Evolutionary conservation across 2,329 filamentous ascomycete genomes (phyloP), one percentile per base, ranked within the genome.

Genomic region (Alternaria metachromatica): DNA sequence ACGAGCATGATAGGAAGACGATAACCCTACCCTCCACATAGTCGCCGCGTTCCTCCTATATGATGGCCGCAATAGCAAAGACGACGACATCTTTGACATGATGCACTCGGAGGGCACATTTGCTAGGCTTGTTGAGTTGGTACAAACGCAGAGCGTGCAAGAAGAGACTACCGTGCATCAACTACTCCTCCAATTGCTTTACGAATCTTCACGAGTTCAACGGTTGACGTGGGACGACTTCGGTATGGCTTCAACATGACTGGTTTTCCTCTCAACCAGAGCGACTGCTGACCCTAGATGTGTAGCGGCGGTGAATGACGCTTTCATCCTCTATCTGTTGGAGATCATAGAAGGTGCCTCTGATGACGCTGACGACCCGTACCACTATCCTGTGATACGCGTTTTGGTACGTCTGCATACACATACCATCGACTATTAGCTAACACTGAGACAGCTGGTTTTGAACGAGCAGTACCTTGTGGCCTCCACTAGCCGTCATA

Each of bases 401-500:
- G 94, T 98, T 54, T 80, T 99, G 82, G 94, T 97, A 82, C 78
- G 90, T 84, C n/a, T 49, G 18, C 21, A 20, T 15, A 3, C 8
- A 20, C 10, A 55, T 23, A n/a, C 48, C 21, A 8, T 5, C 5
- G 30, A 21, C 4, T 41, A 2, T 12, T 23, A 28, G 15, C 56
- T 69, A 43, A 66, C 58, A 46, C 25, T 58, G 18, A 18, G 33
- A 55, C 69, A 97, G 93, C 87, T 99, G 72, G 94, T 98, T 26
- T 83, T 99, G 68, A 99, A 99, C 80, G 96, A 99, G 80, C 96
- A 99, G 81, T 99, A 97, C 81, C 97, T 99, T 92, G 90, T 98
- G 59, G 87, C 86, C 25, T 84, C 87, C 84, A 70, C 80, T 73
- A 70, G 78, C 72, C 69, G 76, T 68, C 58, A 73, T 61, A 63